phyloP scores from a whole-genome alignment of 352 stramenopile genomes.

The Phytophthora hybrid region DNA sequence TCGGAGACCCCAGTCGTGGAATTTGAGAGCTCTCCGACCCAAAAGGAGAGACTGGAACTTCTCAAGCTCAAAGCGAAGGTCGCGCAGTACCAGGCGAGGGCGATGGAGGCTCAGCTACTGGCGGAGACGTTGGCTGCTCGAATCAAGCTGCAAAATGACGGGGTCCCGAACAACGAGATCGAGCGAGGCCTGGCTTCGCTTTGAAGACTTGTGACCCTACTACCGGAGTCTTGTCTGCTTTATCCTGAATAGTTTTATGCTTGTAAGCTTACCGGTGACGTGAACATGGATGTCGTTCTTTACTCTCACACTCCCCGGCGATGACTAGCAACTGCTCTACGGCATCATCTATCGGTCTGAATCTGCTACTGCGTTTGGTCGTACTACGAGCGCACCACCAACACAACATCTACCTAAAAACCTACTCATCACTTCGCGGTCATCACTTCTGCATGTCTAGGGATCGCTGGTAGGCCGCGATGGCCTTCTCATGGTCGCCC shows the following conservation, averaged over 20 bases:
- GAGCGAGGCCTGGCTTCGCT: not conserved
- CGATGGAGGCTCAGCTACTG: not conserved
- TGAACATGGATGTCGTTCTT: slow-evolving; percentile 16
- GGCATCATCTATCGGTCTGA: slow-evolving; percentile 37
- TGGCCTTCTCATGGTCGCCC: slow-evolving; percentile 87
- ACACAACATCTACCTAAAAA: slow-evolving; percentile 35
- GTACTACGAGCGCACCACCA: slow-evolving; percentile 9
- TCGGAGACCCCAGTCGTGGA: not conserved
- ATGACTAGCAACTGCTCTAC: slow-evolving; percentile 20
- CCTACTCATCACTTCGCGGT: slow-evolving; percentile 24
- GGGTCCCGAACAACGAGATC: not conserved
- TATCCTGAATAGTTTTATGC: not conserved
- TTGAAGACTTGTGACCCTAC: not conserved
- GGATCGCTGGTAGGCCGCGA: slow-evolving; percentile 87
- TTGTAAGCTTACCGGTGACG: not conserved
- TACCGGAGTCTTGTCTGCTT: not conserved
- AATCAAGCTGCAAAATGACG: not conserved
- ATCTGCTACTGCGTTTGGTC: slow-evolving; percentile 16
- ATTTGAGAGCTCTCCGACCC: not conserved
- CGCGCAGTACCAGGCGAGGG: not conserved
- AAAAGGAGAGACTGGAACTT: not conserved
- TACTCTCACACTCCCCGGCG: slow-evolving; percentile 8
- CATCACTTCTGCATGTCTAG: slow-evolving; percentile 72
- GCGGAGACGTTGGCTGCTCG: not conserved
- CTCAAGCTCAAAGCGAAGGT: slow-evolving; percentile 1